phyloP scores from a whole-genome alignment of 2,329 filamentous ascomycete genomes.

The Rutstroemia sp. region DNA sequence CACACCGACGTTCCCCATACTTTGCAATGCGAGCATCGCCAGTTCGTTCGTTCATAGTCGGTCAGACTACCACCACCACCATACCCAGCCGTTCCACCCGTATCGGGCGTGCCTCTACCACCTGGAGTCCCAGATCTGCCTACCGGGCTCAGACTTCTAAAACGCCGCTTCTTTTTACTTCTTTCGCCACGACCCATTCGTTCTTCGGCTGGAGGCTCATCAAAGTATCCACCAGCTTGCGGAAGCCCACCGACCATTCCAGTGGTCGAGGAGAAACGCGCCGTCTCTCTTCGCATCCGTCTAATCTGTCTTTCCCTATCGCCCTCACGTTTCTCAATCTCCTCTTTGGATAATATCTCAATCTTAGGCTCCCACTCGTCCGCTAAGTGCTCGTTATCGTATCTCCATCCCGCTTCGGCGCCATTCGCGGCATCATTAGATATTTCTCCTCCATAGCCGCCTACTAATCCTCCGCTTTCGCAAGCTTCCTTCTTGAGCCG shows the following conservation, averaged over 20 bases:
- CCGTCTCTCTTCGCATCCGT: constrained; percentile 80
- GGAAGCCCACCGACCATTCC: constrained; percentile 74
- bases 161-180: constrained; percentile 90
- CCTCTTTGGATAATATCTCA: constrained; percentile 79
- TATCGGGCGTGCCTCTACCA: constrained; percentile 73
- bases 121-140: constrained; percentile 61
- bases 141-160: constrained; percentile 78
- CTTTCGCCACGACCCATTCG: constrained; percentile 86
- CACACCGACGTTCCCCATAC: constrained; percentile 88
- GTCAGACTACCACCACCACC: constrained; percentile 52
- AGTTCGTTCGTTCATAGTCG: constrained; percentile 71
- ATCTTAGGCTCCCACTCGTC: constrained; percentile 81
- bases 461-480: constrained; percentile 81
- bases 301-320: constrained; percentile 89
- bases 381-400: constrained; percentile 83
- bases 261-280: constrained; percentile 79
- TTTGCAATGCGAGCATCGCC: constrained; percentile 83
- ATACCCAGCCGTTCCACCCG: constrained; percentile 63
- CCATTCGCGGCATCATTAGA: constrained; percentile 84
- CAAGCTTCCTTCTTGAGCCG: constrained; percentile 94
- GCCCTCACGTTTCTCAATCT: constrained; percentile 94
- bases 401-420: constrained; percentile 85
- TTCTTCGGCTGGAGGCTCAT: constrained; percentile 55
- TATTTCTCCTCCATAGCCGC: constrained; percentile 64
- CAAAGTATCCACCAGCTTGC: constrained; percentile 41